phyloP scores from a whole-genome alignment of 2,329 filamentous ascomycete species.

The Blumeriella jaapii region DNA sequence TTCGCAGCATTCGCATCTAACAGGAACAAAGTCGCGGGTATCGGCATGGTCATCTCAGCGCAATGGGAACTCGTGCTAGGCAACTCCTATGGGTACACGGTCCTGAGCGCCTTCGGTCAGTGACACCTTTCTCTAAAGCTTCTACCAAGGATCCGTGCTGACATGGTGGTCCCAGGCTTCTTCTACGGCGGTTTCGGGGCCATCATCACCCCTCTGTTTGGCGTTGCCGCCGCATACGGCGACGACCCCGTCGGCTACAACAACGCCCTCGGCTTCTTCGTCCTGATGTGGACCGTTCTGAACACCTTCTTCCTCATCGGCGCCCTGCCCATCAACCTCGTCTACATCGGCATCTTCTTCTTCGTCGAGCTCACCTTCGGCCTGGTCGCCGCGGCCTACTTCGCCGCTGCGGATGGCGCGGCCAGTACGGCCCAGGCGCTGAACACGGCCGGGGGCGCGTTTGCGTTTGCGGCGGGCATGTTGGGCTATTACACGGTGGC shows the following conservation, averaged over 20 bases:
- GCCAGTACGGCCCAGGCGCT: conserved; percentile 26
- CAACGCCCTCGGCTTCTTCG: no score
- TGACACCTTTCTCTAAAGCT: conserved; percentile 35
- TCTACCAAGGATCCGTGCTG: no score
- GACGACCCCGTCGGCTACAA: no score
- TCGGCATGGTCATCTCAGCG: conserved; percentile 42
- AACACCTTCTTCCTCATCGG: no score
- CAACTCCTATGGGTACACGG: conserved; percentile 41
- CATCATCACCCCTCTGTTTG: no score
- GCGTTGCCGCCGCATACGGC: no score
- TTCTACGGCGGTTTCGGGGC: no score
- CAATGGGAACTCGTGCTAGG: conserved; percentile 44
- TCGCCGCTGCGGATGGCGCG: conserved; percentile 34
- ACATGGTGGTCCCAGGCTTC: no score
- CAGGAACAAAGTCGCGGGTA: conserved; percentile 32
- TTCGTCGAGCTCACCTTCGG: conserved; percentile 35
- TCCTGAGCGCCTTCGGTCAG: conserved; percentile 41
- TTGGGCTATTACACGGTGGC: conserved; percentile 35
- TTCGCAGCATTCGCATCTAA: no score
- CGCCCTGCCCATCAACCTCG: conserved; percentile 34
- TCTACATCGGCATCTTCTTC: conserved; percentile 37
- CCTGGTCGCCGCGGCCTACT: conserved; percentile 36
- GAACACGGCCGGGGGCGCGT: conserved; percentile 34
- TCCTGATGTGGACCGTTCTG: no score
- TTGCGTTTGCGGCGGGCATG: conserved; percentile 35